Percentiles rank a stretch among this genome's conserved stretches.
Evolutionary conservation across 192 early-diverging fungal species (phyloP).

Genomic region (Pecoramyces ruminantium): DNA sequence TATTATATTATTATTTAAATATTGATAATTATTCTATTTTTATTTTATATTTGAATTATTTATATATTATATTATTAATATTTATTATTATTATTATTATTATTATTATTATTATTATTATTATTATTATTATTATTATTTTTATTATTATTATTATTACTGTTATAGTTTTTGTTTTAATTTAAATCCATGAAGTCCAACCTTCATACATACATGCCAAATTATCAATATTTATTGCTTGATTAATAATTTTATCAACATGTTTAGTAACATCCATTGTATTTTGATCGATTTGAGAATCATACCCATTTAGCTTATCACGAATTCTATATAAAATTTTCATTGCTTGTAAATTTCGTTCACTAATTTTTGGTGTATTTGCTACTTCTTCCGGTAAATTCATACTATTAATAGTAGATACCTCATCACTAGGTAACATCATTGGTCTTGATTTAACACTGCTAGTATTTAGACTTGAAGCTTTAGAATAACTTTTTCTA

Average conservation of each 20-base stretch:
- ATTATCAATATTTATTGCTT: slow-evolving; percentile 48
- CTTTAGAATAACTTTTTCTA: neutral
- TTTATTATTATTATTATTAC: no score
- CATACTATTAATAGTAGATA: neutral
- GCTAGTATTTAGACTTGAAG: no score
- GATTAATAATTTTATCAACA: slow-evolving; percentile 38
- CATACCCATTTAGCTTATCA: neutral
- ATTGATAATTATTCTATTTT: no score
- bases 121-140: no score
- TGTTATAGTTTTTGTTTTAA: neutral
- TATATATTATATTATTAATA: no score
- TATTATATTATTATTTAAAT: no score
- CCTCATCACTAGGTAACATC: neutral
- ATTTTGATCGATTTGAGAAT: neutral
- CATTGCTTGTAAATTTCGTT: neutral
- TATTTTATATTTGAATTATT: no score
- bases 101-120: no score
- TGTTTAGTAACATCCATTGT: neutral
- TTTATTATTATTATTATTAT: no score
- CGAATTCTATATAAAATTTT: neutral
- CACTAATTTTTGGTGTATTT: neutral
- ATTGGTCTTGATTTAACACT: neutral
- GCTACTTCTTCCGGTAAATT: neutral
- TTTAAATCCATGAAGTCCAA: slow-evolving; percentile 74
- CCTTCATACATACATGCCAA: slow-evolving; percentile 70